Evolutionary conservation across 768 basidiomycete species (phyloP).

Genomic region (Sarcodon aspratus): DNA sequence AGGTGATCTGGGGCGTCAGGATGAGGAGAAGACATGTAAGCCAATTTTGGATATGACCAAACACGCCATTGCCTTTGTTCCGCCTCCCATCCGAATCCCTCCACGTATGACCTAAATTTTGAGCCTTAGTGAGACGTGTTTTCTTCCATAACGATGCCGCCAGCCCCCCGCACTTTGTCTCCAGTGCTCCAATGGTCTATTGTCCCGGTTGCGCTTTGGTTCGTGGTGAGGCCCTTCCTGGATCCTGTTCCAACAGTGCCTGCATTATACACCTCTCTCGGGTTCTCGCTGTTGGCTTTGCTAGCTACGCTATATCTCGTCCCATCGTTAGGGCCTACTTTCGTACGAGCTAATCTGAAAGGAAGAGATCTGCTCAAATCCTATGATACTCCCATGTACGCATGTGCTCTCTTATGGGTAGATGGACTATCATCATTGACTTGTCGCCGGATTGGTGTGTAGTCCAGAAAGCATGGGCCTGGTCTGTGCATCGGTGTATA

Average conservation of each 20-base stretch:
- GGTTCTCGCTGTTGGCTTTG: constrained; percentile 79
- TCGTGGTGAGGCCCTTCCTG: constrained; percentile 59
- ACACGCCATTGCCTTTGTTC: too few relatives aligned
- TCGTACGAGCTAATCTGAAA: constrained; percentile 71
- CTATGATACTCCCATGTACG: constrained; percentile 62
- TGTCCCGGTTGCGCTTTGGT: constrained; percentile 61
- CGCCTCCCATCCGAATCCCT: too few relatives aligned
- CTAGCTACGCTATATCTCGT: constrained; percentile 65
- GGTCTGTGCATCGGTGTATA: constrained; percentile 82
- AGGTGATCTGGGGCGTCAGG: constrained; percentile 17
- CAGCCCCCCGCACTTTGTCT: too few relatives aligned
- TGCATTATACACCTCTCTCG: constrained; percentile 66
- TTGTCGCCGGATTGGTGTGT: not conserved
- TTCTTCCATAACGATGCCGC: too few relatives aligned
- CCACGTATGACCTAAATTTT: too few relatives aligned
- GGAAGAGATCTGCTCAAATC: constrained; percentile 85
- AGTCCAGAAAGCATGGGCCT: constrained; percentile 95
- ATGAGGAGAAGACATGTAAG: not conserved
- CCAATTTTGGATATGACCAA: not conserved
- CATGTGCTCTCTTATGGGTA: constrained; percentile 1
- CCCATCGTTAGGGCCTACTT: constrained; percentile 73
- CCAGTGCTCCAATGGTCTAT: too few relatives aligned
- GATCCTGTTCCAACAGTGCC: constrained; percentile 61
- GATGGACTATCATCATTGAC: not conserved
- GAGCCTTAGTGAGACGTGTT: too few relatives aligned